Conservation (phyloP, 495 filamentous ascomycete genomes). For the Echria macrotheca region DNA sequence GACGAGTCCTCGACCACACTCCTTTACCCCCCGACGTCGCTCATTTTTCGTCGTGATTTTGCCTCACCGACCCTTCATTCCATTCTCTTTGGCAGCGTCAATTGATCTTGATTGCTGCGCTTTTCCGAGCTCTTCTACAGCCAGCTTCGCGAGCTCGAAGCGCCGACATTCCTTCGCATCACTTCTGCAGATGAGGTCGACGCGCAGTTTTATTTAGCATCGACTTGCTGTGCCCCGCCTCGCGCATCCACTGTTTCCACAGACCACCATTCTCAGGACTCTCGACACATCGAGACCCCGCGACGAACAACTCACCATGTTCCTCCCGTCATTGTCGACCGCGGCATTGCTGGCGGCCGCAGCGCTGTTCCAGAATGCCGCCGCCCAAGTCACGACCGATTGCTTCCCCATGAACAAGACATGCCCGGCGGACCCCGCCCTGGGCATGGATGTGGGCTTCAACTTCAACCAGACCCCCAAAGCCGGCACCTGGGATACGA, state of each 20-base stretch:
- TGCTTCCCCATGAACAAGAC: slow-evolving; percentile 63
- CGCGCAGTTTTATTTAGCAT: too few relatives aligned
- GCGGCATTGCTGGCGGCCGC: slow-evolving; percentile 38
- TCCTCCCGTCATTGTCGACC: slow-evolving; percentile 30
- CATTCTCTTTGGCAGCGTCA: slow-evolving; percentile 8
- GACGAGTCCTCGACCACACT: background rate
- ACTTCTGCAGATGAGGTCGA: too few relatives aligned
- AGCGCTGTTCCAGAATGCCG: slow-evolving; percentile 33
- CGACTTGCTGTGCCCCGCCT: too few relatives aligned
- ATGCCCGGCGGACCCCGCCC: slow-evolving; percentile 60
- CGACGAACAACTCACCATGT: slow-evolving; percentile 16
- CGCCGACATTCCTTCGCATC: slow-evolving; percentile 4
- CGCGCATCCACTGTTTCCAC: too few relatives aligned
- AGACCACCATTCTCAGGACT: too few relatives aligned
- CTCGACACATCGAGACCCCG: background rate
- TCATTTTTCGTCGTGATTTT: background rate
- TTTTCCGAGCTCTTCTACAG: too few relatives aligned
- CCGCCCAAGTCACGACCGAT: slow-evolving; percentile 57
- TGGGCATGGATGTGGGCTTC: slow-evolving; percentile 49
- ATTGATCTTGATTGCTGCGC: slow-evolving; percentile 15
- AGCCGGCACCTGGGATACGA: slow-evolving; percentile 55
- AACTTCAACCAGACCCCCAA: slow-evolving; percentile 63
- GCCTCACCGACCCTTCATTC: background rate
- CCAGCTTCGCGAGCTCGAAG: background rate
- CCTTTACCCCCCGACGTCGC: background rate